These are phyloP conservation scores for Anastatica hierochuntica DNA, from an alignment of 345 rosid genomes.

Conservation along the genomic window DNA sequence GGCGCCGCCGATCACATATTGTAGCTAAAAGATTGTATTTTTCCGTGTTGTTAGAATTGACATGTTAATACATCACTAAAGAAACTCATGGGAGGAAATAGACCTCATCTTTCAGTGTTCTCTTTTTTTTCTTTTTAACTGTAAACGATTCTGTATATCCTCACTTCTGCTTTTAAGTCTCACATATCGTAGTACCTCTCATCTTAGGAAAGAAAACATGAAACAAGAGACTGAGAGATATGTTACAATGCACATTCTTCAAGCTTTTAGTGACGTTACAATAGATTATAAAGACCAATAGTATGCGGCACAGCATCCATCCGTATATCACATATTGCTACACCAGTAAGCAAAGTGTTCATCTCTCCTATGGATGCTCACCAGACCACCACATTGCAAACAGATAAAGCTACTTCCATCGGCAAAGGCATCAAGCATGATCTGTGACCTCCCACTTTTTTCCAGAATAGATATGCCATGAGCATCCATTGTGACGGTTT, in stretches of 20 bases:
- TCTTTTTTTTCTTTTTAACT: background rate
- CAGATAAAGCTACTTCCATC: constrained; percentile 96
- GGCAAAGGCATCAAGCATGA: constrained; percentile 77
- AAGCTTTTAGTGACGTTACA: too few relatives aligned
- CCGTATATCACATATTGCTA: constrained; percentile 31
- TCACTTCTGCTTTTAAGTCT: background rate
- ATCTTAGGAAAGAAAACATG: background rate
- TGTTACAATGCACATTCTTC: background rate
- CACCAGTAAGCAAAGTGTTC: constrained; percentile 92
- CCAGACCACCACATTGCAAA: constrained; percentile 88
- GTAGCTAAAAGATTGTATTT: constrained; percentile 17
- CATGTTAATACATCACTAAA: constrained; percentile 18
- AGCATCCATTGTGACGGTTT: constrained; percentile 26
- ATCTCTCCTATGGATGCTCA: constrained; percentile 73
- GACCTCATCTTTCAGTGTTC: constrained; percentile 17
- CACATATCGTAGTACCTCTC: background rate
- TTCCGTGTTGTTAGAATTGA: constrained; percentile 21
- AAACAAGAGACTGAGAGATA: background rate
- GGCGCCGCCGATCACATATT: constrained; percentile 27
- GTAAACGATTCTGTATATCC: constrained; percentile 14
- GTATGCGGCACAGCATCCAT: too few relatives aligned
- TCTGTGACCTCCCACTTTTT: constrained; percentile 66
- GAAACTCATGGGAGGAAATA: constrained; percentile 18
- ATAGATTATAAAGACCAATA: too few relatives aligned
- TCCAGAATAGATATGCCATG: constrained; percentile 63